These are phyloP conservation scores for Lizonia empirigonia DNA, from an alignment of 2,329 filamentous ascomycete genomes.

Conservation along the genomic window DNA sequence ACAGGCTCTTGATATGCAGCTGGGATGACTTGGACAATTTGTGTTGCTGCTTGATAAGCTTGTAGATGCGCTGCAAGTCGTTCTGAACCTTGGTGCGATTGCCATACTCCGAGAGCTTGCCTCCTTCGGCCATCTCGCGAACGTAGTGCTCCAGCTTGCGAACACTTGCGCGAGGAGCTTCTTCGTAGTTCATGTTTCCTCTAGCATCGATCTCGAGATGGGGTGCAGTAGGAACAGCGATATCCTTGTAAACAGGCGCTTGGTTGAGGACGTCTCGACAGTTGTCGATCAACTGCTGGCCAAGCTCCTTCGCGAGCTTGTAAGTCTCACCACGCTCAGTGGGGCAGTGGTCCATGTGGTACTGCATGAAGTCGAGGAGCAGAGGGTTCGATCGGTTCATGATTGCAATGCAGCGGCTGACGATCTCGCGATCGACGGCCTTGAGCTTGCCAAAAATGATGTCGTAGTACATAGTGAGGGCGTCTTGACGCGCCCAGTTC, in stretches of 20 bases:
- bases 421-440: constrained; percentile 94
- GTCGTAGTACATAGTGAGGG: constrained; percentile 97
- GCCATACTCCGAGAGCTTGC: constrained; percentile 98
- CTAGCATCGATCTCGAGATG: constrained; percentile 90
- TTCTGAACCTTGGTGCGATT: constrained; percentile 98
- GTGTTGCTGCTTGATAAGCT: constrained; percentile 97
- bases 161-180: constrained; percentile 83
- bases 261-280: constrained; percentile 88
- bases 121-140: constrained; percentile 96
- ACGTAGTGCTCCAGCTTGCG: constrained; percentile 99
- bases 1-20: constrained; percentile 93
- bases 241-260: constrained; percentile 93
- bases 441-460: constrained; percentile 96
- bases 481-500: constrained; percentile 99
- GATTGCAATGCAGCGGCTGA: constrained; percentile 97
- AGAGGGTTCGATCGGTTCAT: constrained; percentile 99
- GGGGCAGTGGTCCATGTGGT: constrained; percentile 98
- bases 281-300: constrained; percentile 92
- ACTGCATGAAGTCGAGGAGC: constrained; percentile 98
- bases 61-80: constrained; percentile 93
- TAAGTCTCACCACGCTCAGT: constrained; percentile 97
- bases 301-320: constrained; percentile 93
- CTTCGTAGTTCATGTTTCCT: constrained; percentile 90
- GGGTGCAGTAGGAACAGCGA: constrained; percentile 87
- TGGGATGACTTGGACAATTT: constrained; percentile 96